Conservation (phyloP, 2,329 filamentous ascomycete species). For the Pseudogymnoascus sp. region DNA sequence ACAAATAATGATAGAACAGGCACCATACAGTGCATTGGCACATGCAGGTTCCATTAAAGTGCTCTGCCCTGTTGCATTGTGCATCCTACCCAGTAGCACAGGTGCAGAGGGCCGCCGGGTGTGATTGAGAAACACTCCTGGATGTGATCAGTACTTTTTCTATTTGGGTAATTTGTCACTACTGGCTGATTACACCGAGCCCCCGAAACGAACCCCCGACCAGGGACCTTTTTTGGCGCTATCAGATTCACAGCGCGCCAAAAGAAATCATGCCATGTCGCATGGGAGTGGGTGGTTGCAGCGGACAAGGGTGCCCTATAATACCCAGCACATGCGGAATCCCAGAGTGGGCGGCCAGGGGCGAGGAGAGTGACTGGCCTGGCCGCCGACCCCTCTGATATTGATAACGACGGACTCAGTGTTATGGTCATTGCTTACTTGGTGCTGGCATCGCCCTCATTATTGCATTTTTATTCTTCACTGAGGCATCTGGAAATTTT, state of each 20-base stretch:
- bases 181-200: neutral
- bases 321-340: neutral
- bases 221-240: neutral
- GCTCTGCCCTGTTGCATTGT: neutral
- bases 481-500: neutral
- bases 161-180: slow-evolving; percentile 1
- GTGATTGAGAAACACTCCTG: slow-evolving; percentile 5
- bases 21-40: neutral
- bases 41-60: neutral
- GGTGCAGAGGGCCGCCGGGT: neutral
- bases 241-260: neutral
- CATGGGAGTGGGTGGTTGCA: slow-evolving; percentile 2
- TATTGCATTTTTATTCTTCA: neutral
- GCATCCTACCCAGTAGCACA: neutral
- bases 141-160: slow-evolving; percentile 5
- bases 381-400: neutral
- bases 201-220: neutral
- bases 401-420: neutral
- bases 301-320: neutral
- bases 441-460: neutral
- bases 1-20: neutral
- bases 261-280: slow-evolving; percentile 2
- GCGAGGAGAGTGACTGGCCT: neutral
- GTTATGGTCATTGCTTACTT: neutral
- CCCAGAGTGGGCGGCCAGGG: neutral